Conservation (phyloP, 108 stramenopile genomes). For the Pseudonitzschia pungens region DNA sequence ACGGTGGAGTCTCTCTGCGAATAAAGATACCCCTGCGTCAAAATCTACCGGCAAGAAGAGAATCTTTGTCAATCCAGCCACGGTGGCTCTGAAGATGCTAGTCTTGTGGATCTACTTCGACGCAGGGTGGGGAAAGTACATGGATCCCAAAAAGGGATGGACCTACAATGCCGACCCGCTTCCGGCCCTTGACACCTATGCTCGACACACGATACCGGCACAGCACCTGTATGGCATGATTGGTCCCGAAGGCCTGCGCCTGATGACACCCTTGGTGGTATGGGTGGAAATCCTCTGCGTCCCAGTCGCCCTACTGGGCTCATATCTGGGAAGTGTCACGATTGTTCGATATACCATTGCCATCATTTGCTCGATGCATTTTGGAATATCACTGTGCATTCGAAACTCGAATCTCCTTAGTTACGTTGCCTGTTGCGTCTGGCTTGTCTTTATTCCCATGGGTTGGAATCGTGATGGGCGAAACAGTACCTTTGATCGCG, state of each 20-base stretch:
- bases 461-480: conserved; percentile 14
- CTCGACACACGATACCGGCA: conserved; percentile 71
- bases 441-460: conserved; percentile 69
- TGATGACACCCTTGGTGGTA: conserved; percentile 79
- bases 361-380: conserved; percentile 67
- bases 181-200: conserved; percentile 83
- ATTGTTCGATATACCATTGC: conserved; percentile 40
- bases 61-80: conserved; percentile 36
- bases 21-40: too few species aligned
- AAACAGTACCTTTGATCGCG: background rate
- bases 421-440: conserved; percentile 69
- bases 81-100: conserved; percentile 56
- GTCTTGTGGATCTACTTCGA: conserved; percentile 84
- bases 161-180: conserved; percentile 65
- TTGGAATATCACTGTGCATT: conserved; percentile 76
- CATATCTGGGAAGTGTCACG: conserved; percentile 45
- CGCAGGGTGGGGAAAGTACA: conserved; percentile 80
- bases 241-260: conserved; percentile 67
- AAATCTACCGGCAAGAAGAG: background rate
- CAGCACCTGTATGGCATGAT: conserved; percentile 75
- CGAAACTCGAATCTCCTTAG: conserved; percentile 77
- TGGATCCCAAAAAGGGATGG: conserved; percentile 76
- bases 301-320: conserved; percentile 59
- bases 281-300: conserved; percentile 69
- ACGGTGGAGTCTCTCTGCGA: conserved; percentile 44